Conservation (phyloP, 1,284 basidiomycete genomes). For the Lentinula novae-zelandiae region DNA sequence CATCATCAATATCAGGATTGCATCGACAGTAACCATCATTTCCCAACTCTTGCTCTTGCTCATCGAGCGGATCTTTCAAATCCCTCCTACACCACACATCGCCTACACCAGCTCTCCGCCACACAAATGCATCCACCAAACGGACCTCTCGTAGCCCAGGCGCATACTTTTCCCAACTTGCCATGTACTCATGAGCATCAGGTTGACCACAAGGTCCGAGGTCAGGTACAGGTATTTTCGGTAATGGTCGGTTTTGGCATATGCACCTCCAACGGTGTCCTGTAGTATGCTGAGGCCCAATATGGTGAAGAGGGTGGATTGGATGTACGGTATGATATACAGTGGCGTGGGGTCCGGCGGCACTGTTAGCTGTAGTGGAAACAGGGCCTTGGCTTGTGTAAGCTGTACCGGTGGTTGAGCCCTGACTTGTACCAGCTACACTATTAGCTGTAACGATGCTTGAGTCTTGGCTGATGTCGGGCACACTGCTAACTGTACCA, state of each 20-base stretch:
- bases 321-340: too few species aligned
- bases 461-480: not conserved
- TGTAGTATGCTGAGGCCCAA: not conserved
- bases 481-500: not conserved
- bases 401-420: too few species aligned
- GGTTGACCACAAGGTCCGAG: not conserved
- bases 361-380: too few species aligned
- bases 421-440: not conserved
- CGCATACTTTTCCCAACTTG: conserved; percentile 19
- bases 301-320: not conserved
- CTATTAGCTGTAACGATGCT: not conserved
- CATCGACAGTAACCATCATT: not conserved
- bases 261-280: not conserved
- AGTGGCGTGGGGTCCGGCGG: too few species aligned
- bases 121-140: conserved; percentile 18
- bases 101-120: conserved; percentile 19
- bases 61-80: not conserved
- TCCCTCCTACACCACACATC: conserved; percentile 18
- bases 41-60: not conserved
- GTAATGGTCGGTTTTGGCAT: not conserved
- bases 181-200: conserved; percentile 13
- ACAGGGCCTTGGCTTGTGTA: too few species aligned
- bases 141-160: conserved; percentile 17
- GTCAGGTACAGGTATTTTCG: not conserved
- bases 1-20: not conserved